A percentile compares a stretch with the other conserved stretches of the same genome.
Evolutionary conservation across 202 grass and related monocot species (phyloP).

Genomic region (Carex sylvatica): DNA sequence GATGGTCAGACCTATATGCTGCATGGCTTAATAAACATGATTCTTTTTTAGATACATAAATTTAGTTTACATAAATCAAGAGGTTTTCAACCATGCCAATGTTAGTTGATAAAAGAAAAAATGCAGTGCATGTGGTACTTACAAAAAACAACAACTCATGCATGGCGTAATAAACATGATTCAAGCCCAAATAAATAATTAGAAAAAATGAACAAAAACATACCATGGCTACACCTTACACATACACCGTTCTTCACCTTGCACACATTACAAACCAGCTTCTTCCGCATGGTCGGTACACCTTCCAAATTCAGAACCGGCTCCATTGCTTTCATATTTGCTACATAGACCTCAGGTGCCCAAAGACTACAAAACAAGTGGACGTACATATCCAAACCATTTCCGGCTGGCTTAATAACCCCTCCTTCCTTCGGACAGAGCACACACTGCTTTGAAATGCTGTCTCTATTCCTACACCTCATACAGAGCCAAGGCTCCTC

Average conservation of each 20-base stretch:
- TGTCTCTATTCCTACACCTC: slow-evolving; percentile 62
- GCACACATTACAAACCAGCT: slow-evolving; percentile 82
- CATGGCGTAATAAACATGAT: background rate
- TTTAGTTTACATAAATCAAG: background rate
- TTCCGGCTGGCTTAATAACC: slow-evolving; percentile 49
- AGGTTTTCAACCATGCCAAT: background rate
- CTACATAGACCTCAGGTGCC: slow-evolving; percentile 75
- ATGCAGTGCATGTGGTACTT: background rate
- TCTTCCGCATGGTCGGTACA: slow-evolving; percentile 56
- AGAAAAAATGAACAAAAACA: slow-evolving; percentile 34
- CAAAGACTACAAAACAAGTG: slow-evolving; percentile 97
- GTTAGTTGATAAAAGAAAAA: background rate
- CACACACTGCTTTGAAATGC: slow-evolving; percentile 51
- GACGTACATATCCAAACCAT: slow-evolving; percentile 36
- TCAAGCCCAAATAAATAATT: slow-evolving; percentile 14
- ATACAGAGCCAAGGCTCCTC: slow-evolving; percentile 63
- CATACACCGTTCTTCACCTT: slow-evolving; percentile 94
- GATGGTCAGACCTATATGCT: background rate
- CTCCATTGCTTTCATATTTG: slow-evolving; percentile 62
- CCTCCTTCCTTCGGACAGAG: slow-evolving; percentile 88
- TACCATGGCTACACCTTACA: slow-evolving; percentile 96
- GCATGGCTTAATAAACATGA: background rate
- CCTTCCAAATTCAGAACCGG: slow-evolving; percentile 49
- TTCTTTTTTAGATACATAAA: too few relatives aligned
- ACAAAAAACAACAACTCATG: background rate